Base-by-base conservation (phyloP, 495 filamentous ascomycete species). In the Lasiosphaeria hispida region DNA sequence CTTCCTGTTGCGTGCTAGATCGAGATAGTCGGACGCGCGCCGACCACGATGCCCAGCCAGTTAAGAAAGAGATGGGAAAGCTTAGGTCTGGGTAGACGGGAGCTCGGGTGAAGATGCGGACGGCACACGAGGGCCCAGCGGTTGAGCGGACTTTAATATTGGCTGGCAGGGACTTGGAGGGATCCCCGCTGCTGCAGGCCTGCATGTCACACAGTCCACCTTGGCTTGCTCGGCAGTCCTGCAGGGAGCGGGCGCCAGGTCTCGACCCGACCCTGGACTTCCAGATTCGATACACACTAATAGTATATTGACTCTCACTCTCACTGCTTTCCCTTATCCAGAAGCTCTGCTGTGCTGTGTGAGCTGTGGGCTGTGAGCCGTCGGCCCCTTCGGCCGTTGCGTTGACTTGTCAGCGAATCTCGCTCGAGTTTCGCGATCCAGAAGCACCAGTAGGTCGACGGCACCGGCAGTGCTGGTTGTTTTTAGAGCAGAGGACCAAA, bases 111-210 rank as follows among this genome's bases (percentile, higher is more conserved):
- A 53, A 39, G 43, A 61, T 65, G 67, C 64, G 67, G 61, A 57
- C 62, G 51, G 41, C 43, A 57, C 42, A 55, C 56, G 55, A 51
- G 5, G 53, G 59, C 48, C 62, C 75, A 76, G 77, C 77, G 73
- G 75, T 61, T 73, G 75, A 60, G 62, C 66, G 69, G 68, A 57
- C 68, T 71, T 75, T 67, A 74, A 78, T 79, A 79, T 79, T 78
- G 77, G 75, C 66, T 68, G 70, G 50, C 54, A 42, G 52, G 48
- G 54, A 51, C 19, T 43, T 61, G 56, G 59, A 57, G 59, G 56
- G 43, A 61, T 52, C 57, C 61, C 60, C 60, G 58, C 61, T 63
- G 53, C 53, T 61, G 58, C 55, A 56, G 49, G 53, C 38, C 59
- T 64, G 64, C 64, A 63, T 64, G 67, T 67, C 64, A 66, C 66